A percentile compares a stretch with the other conserved stretches of the same genome.
Conservation (phyloP, 352 stramenopile genomes). For the Globisporangium viniferum region DNA sequence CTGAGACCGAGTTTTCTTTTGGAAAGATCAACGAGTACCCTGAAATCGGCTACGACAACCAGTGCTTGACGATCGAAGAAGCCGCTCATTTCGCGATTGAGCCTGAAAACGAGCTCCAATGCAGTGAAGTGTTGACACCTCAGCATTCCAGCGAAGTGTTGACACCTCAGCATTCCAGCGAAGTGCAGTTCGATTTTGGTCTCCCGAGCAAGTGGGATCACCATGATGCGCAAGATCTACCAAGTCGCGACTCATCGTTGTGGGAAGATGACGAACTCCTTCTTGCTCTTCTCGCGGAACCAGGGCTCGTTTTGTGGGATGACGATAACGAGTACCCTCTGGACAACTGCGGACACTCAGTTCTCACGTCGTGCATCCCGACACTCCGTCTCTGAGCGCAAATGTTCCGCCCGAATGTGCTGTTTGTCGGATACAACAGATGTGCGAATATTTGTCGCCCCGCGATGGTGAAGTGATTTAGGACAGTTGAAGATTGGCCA, state of each 20-base stretch:
- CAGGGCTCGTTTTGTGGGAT: constrained; percentile 15
- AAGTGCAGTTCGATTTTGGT: constrained; percentile 43
- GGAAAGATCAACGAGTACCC: neutral
- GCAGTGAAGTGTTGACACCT: constrained; percentile 9
- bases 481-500: neutral
- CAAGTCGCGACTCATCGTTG: constrained; percentile 20
- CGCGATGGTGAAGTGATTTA: constrained; percentile 1
- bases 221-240: constrained; percentile 29
- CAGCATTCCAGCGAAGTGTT: constrained; percentile 6
- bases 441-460: constrained; percentile 7
- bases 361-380: neutral
- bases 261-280: constrained; percentile 46
- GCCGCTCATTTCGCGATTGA: constrained; percentile 18
- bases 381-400: constrained; percentile 3
- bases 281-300: constrained; percentile 26
- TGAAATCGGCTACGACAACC: constrained; percentile 8
- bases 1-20: constrained; percentile 8
- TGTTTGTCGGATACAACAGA: constrained; percentile 16
- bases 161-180: neutral
- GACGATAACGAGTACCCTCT: constrained; percentile 13
- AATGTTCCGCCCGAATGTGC: constrained; percentile 3
- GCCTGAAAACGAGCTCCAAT: constrained; percentile 9
- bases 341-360: neutral
- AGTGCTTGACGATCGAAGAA: constrained; percentile 9
- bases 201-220: constrained; percentile 41